These are phyloP conservation scores for Skeletonema tropicum DNA, from an alignment of 108 stramenopile species.

Conservation along the genomic window DNA sequence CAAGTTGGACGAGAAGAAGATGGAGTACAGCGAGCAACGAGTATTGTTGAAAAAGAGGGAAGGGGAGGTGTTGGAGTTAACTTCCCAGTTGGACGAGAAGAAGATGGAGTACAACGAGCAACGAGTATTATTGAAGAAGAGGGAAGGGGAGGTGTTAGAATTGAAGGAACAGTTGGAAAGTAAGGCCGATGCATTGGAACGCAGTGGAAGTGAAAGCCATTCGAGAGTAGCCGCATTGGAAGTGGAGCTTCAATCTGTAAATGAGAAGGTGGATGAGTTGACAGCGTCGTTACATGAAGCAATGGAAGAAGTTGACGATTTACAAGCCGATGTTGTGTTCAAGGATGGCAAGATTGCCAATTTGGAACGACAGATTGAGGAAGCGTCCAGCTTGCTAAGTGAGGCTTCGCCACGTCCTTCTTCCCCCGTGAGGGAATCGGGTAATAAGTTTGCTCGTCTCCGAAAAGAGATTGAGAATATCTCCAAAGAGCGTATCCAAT, in stretches of 20 bases:
- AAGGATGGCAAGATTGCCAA: conserved; percentile 32
- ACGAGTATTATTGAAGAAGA: background rate
- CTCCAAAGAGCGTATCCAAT: conserved; percentile 33
- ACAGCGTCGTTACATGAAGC: conserved; percentile 49
- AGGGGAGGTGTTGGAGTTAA: conserved; percentile 22
- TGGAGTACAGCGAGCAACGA: conserved; percentile 27
- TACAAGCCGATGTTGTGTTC: conserved; percentile 44
- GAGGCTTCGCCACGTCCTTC: conserved; percentile 6
- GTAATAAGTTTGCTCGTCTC: conserved; percentile 31
- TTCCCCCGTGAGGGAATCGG: conserved; percentile 3
- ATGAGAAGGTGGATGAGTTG: conserved; percentile 58
- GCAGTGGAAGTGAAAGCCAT: conserved; percentile 7
- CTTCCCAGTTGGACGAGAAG: too few relatives aligned
- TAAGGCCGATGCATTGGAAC: conserved; percentile 8
- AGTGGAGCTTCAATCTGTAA: conserved; percentile 21
- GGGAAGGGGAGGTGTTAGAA: conserved; percentile 20
- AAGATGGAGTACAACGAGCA: conserved; percentile 33
- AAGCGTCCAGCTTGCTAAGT: conserved; percentile 19
- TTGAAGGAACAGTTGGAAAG: conserved; percentile 20
- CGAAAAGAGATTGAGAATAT: conserved; percentile 49
- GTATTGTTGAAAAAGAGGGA: conserved; percentile 1
- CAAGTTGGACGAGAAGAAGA: conserved; percentile 23
- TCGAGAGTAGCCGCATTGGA: conserved; percentile 26
- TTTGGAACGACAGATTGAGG: conserved; percentile 47
- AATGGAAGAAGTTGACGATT: conserved; percentile 45